phyloP scores from a whole-genome alignment of 176 grass and related monocot species.

The Hsuehochloa calcarea region DNA sequence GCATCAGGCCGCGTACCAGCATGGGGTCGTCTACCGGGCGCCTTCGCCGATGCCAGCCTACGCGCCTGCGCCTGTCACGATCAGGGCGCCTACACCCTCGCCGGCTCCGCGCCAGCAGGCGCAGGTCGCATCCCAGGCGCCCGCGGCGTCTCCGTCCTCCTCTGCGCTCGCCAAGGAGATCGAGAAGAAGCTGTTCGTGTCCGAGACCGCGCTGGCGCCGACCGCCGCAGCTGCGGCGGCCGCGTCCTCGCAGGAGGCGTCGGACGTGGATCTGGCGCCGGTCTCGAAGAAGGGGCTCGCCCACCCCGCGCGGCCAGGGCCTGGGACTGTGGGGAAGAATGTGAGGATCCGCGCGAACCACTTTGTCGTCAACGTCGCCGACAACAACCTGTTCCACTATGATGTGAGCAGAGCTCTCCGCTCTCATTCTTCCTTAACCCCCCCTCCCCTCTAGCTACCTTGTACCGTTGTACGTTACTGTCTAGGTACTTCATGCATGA shows the following conservation, averaged over 20 bases:
- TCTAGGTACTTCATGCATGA: no score
- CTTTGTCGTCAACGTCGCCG: no score
- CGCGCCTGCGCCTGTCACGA: background rate
- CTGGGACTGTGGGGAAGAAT: background rate
- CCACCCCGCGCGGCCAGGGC: background rate
- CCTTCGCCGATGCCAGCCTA: background rate
- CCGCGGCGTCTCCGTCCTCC: background rate
- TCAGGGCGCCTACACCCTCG: background rate
- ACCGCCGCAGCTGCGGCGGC: background rate
- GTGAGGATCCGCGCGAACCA: background rate
- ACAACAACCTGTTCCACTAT: no score
- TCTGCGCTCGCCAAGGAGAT: constrained; percentile 39
- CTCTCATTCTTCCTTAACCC: no score
- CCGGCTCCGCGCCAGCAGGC: background rate
- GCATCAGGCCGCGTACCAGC: constrained; percentile 7
- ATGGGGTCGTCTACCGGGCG: background rate
- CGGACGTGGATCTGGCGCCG: constrained; percentile 17
- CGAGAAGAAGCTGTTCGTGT: constrained; percentile 47
- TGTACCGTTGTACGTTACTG: no score
- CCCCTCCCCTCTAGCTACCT: no score
- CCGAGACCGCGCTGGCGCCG: constrained; percentile 35
- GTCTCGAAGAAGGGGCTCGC: constrained; percentile 8
- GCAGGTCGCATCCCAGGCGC: background rate
- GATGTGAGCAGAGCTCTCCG: no score
- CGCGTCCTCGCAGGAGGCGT: background rate